phyloP scores from a whole-genome alignment of 805 yeast species.

The Yamadazyma ubonensis region DNA sequence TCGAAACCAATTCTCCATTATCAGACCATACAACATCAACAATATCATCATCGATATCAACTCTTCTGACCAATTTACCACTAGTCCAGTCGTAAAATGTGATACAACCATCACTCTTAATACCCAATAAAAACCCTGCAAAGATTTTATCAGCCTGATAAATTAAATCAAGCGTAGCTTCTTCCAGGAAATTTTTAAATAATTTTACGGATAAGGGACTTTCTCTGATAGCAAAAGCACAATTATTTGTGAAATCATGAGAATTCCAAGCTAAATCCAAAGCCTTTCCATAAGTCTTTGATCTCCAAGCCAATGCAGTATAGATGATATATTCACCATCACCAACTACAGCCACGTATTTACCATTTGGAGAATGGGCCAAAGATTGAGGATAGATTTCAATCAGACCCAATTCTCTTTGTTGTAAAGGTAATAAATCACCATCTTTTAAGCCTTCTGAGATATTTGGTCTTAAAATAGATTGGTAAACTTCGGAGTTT shows the following conservation, averaged over 20 bases:
- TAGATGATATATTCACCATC: slow-evolving; percentile 97
- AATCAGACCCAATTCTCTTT: slow-evolving; percentile 90
- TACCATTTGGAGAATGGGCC: slow-evolving; percentile 93
- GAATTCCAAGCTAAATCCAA: slow-evolving; percentile 93
- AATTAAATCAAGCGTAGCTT: slow-evolving; percentile 60
- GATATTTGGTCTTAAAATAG: slow-evolving; percentile 68
- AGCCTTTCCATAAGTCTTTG: slow-evolving; percentile 88
- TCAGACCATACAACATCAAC: slow-evolving; percentile 88
- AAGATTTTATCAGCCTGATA: slow-evolving; percentile 77
- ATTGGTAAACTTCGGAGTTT: slow-evolving; percentile 83
- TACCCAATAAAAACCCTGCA: slow-evolving; percentile 87
- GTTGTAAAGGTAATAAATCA: slow-evolving; percentile 69
- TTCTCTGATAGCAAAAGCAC: slow-evolving; percentile 78
- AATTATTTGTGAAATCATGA: slow-evolving; percentile 63
- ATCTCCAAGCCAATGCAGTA: slow-evolving; percentile 97
- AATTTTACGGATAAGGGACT: slow-evolving; percentile 62
- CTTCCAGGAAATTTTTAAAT: slow-evolving; percentile 82
- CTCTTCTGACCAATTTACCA: slow-evolving; percentile 79
- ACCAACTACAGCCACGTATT: slow-evolving; percentile 95
- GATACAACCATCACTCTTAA: slow-evolving; percentile 79
- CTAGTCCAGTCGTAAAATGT: slow-evolving; percentile 94
- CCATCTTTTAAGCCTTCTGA: slow-evolving; percentile 74
- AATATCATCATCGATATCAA: slow-evolving; percentile 76
- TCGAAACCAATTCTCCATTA: slow-evolving; percentile 83
- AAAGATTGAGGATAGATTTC: slow-evolving; percentile 89